A percentile compares a stretch with the other conserved stretches of the same genome.
These are phyloP conservation scores for Alternaria dauci DNA, from an alignment of 2,329 filamentous ascomycete species.

Conservation along the genomic window DNA sequence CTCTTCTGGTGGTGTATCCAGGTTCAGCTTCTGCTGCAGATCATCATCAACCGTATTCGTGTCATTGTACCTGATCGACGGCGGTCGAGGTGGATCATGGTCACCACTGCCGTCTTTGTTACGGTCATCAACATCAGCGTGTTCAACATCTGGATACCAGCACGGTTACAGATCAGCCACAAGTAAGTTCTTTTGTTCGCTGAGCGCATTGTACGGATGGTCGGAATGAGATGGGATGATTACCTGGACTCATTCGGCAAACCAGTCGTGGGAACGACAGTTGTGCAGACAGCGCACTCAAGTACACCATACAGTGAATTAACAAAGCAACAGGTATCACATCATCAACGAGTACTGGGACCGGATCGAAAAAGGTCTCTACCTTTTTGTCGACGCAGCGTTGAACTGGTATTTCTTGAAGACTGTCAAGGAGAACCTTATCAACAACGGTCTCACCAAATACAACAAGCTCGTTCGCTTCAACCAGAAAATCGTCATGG, in stretches of 20 bases:
- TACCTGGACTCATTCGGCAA: neutral
- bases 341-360: slow-evolving; percentile 52
- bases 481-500: slow-evolving; percentile 59
- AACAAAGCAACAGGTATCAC: slow-evolving; percentile 30
- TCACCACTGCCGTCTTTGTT: slow-evolving; percentile 48
- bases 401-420: slow-evolving; percentile 54
- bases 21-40: slow-evolving; percentile 51
- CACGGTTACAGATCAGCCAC: slow-evolving; percentile 44
- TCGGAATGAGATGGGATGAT: neutral
- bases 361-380: slow-evolving; percentile 49
- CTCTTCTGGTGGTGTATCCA: slow-evolving; percentile 52
- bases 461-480: slow-evolving; percentile 61
- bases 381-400: slow-evolving; percentile 47
- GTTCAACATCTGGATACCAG: slow-evolving; percentile 54
- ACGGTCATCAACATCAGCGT: slow-evolving; percentile 50
- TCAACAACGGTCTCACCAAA: slow-evolving; percentile 60
- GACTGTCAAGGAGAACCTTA: slow-evolving; percentile 57
- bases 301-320: neutral
- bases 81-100: slow-evolving; percentile 47
- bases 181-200: slow-evolving; percentile 24
- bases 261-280: neutral
- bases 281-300: neutral
- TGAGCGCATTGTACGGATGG: neutral
- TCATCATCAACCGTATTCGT: slow-evolving; percentile 53
- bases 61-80: slow-evolving; percentile 47